Evolutionary conservation across 768 basidiomycete genomes (phyloP), one percentile per base, ranked within the genome.

Genomic region (Termitomyces sp.): DNA sequence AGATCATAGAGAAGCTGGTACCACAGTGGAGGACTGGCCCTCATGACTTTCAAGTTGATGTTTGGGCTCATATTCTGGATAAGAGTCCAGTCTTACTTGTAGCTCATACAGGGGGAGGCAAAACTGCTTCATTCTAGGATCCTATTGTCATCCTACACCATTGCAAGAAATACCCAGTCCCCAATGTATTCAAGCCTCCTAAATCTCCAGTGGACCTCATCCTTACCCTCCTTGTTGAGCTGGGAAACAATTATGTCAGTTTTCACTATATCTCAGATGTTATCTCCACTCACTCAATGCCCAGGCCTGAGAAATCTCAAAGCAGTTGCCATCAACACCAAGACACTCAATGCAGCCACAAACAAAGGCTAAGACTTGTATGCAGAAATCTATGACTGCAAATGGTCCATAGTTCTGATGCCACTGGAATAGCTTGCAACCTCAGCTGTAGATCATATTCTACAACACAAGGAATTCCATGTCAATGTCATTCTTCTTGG

Each of bases 221-320:
- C 16, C 55, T 68, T 2, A 65, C 65, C 54, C 64, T 63, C n/a
- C 42, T 68, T 12, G 60, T 67, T 43, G 65, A 68, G 46, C 60
- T 68, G 2, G 63, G 66, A 33, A 65, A n/a, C n/a, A n/a, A n/a
- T n/a, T 26, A 24, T 53, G n/a, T n/a, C n/a, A n/a, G n/a, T n/a
- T n/a, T n/a, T n/a, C n/a, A n/a, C n/a, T n/a, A n/a, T n/a, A n/a
- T n/a, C 4, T 3, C 5, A 53, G 20, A 5, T 43, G 39, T 43
- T 9, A 3, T 2, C 18, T n/a, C n/a, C 22, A 43, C 44, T 46
- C 33, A 47, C 30, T 16, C 1, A 33, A 22, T 10, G 5, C 12
- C 2, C 20, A 55, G 53, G 44, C 44, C 5, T 24, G 32, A 4
- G 53, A 55, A 34, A 45, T 55, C 7, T 55, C 3, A 4, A 14